Percentiles rank a stretch among this genome's conserved stretches.
Conservation (phyloP, 352 stramenopile genomes). For the Blastocystis sp. region DNA sequence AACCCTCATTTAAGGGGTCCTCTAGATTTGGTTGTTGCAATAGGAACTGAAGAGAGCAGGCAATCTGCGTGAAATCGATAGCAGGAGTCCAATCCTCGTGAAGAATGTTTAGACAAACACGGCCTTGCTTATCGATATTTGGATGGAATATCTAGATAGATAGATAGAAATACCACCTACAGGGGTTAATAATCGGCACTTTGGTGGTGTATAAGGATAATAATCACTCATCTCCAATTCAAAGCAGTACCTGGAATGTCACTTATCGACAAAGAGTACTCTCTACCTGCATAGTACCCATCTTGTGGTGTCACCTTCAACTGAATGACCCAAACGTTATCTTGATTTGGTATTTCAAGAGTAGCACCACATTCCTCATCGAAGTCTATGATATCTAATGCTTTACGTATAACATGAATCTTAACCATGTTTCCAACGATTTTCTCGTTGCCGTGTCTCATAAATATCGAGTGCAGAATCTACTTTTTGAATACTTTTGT, state of each 20-base stretch:
- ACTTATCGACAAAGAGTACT: not conserved
- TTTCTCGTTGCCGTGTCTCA: not conserved
- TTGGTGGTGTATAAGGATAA: not conserved
- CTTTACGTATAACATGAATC: not conserved
- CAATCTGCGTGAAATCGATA: conserved; percentile 64
- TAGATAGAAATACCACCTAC: not conserved
- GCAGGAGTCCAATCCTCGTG: conserved; percentile 66
- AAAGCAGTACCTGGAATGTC: not conserved
- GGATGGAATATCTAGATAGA: conserved; percentile 64
- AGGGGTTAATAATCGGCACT: not conserved
- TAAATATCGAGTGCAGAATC: conserved; percentile 14
- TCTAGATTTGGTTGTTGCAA: conserved; percentile 64
- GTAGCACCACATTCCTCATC: not conserved
- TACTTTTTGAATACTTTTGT: not conserved
- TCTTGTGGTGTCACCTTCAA: not conserved
- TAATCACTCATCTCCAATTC: not conserved
- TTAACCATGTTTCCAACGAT: not conserved
- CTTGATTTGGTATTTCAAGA: not conserved
- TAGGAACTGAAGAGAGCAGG: conserved; percentile 64
- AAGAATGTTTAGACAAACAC: conserved; percentile 65
- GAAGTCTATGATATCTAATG: not conserved
- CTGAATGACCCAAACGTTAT: not conserved
- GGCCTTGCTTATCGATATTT: conserved; percentile 65
- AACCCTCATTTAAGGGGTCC: conserved; percentile 62
- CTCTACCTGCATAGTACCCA: not conserved